A percentile compares a stretch with the other conserved stretches of the same genome.
phyloP scores from a whole-genome alignment of 2,329 filamentous ascomycete species.

The Metarhizium album region DNA sequence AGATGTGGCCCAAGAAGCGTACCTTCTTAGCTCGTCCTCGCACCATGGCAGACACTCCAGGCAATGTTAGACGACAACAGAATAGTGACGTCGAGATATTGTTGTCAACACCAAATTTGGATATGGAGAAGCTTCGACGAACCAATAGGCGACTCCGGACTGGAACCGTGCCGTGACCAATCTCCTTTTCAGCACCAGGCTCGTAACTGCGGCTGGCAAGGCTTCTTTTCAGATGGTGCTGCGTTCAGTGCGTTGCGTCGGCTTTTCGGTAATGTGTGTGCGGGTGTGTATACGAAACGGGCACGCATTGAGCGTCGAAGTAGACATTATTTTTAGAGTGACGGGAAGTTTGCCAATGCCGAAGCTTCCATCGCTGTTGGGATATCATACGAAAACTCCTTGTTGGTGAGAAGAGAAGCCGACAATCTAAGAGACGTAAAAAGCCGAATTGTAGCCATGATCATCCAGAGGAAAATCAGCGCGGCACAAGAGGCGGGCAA shows the following conservation, averaged over 20 bases:
- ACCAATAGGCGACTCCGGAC: neutral
- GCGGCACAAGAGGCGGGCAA: too few relatives aligned
- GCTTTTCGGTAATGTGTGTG: too few relatives aligned
- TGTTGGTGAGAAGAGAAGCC: too few relatives aligned
- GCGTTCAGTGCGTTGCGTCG: neutral
- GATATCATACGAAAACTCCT: too few relatives aligned
- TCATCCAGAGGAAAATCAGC: too few relatives aligned
- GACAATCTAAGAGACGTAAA: too few relatives aligned
- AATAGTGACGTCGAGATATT: neutral
- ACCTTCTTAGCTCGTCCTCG: neutral
- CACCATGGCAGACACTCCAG: neutral
- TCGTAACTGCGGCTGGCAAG: neutral
- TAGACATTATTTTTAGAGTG: too few relatives aligned
- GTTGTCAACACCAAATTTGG: neutral
- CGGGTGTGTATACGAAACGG: too few relatives aligned
- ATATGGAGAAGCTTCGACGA: neutral
- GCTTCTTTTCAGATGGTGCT: neutral
- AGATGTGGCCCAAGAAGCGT: neutral
- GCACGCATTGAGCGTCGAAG: too few relatives aligned
- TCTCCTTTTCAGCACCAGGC: neutral
- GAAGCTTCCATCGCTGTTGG: too few relatives aligned
- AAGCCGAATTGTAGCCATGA: too few relatives aligned
- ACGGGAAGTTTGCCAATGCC: too few relatives aligned
- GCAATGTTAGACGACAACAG: neutral
- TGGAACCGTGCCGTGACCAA: neutral